Evolutionary conservation across 1,284 basidiomycete genomes (phyloP).

Genomic region (Ganoderma meredithae): DNA sequence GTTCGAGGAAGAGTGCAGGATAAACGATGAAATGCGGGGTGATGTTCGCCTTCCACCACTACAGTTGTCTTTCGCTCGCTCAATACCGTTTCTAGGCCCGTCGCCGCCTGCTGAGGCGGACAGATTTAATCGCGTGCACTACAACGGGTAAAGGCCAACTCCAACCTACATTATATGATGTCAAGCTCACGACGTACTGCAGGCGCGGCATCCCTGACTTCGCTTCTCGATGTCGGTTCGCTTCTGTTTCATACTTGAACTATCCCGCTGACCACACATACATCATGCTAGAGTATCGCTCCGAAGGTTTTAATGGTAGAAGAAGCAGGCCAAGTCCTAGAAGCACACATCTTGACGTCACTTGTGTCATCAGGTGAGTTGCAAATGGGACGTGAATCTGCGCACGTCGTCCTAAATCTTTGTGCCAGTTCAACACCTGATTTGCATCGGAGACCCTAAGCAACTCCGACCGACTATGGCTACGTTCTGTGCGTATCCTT

Average conservation of each 20-base stretch:
- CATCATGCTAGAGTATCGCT: constrained; percentile 40
- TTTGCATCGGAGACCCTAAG: constrained; percentile 46
- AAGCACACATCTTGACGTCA: constrained; percentile 71
- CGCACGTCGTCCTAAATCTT: not conserved
- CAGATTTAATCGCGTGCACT: constrained; percentile 74
- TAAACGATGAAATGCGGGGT: constrained; percentile 46
- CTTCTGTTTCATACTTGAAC: not conserved
- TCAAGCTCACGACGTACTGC: not conserved
- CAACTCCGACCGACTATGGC: constrained; percentile 75
- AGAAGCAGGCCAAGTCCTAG: constrained; percentile 82
- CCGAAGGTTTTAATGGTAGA: constrained; percentile 44
- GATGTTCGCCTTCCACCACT: constrained; percentile 36
- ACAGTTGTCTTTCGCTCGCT: not conserved
- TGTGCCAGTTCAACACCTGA: constrained; percentile 32
- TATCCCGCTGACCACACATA: not conserved
- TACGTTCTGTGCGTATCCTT: constrained; percentile 57
- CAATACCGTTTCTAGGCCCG: constrained; percentile 16
- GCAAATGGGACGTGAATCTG: not conserved
- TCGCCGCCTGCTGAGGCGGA: constrained; percentile 48
- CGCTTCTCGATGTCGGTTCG: constrained; percentile 57
- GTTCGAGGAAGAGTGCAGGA: constrained; percentile 42
- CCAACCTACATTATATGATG: too few relatives aligned
- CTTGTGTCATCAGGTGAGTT: constrained; percentile 52
- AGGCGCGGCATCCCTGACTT: constrained; percentile 73
- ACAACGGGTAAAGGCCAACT: constrained; percentile 58